A percentile compares a stretch with the other conserved stretches of the same genome.
Conservation (phyloP, 2,329 filamentous ascomycete genomes). For the Immersiporthe knoxdaviesiana region DNA sequence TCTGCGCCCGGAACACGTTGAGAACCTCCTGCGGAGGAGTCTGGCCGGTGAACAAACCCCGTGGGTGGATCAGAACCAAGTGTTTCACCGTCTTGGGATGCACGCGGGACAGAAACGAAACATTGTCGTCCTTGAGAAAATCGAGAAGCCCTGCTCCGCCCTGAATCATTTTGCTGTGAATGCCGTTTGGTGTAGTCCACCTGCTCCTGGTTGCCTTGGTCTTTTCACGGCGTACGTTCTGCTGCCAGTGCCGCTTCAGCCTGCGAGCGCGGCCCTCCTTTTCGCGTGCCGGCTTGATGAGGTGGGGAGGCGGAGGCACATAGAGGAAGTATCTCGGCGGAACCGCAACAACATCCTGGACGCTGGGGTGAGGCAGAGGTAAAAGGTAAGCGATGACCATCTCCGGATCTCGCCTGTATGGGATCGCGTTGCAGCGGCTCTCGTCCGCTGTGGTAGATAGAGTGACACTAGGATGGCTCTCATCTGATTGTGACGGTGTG, state of each 20-base stretch:
- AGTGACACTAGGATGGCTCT: not conserved
- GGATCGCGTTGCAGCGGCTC: constrained; percentile 12
- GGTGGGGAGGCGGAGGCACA: constrained; percentile 16
- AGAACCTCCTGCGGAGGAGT: constrained; percentile 19
- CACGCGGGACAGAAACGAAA: constrained; percentile 15
- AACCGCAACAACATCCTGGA: constrained; percentile 11
- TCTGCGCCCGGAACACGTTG: constrained; percentile 16
- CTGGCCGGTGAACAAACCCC: constrained; percentile 15
- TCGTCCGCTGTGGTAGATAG: not conserved
- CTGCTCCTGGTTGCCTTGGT: constrained; percentile 3
- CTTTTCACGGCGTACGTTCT: constrained; percentile 12
- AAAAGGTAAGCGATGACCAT: constrained; percentile 24
- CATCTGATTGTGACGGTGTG: not conserved
- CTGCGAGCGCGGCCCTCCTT: constrained; percentile 9
- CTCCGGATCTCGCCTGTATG: constrained; percentile 19
- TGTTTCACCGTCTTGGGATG: constrained; percentile 19
- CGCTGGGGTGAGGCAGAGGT: constrained; percentile 13
- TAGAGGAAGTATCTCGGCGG: constrained; percentile 23
- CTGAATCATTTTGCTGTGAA: constrained; percentile 5
- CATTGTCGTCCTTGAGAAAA: constrained; percentile 1
- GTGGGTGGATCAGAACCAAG: constrained; percentile 23
- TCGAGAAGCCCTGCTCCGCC: not conserved
- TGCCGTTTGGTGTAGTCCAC: constrained; percentile 1
- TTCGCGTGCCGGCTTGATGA: constrained; percentile 11
- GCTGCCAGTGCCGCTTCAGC: constrained; percentile 19